Base-by-base conservation (phyloP, 1,284 basidiomycete species). In the Ceratobasidium sp. region DNA sequence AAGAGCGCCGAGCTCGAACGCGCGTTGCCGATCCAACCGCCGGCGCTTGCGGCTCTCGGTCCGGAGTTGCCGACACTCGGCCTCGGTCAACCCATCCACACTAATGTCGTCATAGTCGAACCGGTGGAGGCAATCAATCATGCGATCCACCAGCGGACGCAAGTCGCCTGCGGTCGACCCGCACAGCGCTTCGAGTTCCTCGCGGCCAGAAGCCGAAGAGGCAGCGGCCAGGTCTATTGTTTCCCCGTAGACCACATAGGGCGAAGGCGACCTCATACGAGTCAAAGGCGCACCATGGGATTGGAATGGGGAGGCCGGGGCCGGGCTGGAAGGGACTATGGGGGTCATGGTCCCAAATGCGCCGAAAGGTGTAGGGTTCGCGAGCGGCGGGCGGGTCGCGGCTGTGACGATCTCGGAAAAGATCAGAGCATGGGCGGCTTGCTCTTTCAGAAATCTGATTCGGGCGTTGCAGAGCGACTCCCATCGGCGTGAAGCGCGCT, bases 81-180 rank as follows among this genome's bases (percentile, higher is more conserved):
- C 23, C 33, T 74, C 71, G 71, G 26, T 74, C 42, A 74, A 57
- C 4, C 71, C 71, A 40, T 74, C 71, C 23, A 74, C 59, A 28
- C 40, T 48, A n/a, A 74, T 74, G 9, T 74, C 71, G 13, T 74
- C 71, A 26, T 64, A 74, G 44, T 64, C 71, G 50, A 74, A 64
- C 17, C 52, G 1, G 44, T 74, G 15, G 12, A 74, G 42, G 2
- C n/a, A 46, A 42, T 15, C 59, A 9, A 64, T 50, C 23, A 74
- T 64, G 4, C 71, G 71, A 7, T 74, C 71, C 17, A 74, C 59
- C 59, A 74, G 59, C 46, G 71, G 48, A 46, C 71, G 71, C 28
- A 46, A 52, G 48, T 74, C 71, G 46, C 15, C 17, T 61, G 71
- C 52, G 59, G 26, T 46, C 2, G 33, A 1, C 10, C 26, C 59